These are phyloP conservation scores for Gossypium trilobum DNA, from an alignment of 441 rosid genomes.

Conservation along the genomic window DNA sequence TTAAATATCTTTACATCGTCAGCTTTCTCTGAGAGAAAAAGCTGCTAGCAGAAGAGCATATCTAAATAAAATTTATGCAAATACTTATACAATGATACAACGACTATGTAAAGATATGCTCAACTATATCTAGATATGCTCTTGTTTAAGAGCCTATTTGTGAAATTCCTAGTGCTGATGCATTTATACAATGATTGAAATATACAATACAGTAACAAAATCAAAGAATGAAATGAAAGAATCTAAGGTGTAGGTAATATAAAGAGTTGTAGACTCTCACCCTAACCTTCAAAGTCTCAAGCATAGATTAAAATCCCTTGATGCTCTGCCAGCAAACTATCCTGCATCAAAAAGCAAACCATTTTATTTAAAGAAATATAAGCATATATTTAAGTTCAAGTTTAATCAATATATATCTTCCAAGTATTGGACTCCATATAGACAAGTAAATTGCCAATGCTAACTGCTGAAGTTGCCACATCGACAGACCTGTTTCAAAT, in stretches of 20 bases:
- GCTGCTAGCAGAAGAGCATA: not conserved
- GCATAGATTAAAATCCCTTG: not conserved
- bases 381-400: not conserved
- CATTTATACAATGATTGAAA: constrained; percentile 11
- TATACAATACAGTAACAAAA: constrained; percentile 10
- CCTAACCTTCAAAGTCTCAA: not conserved
- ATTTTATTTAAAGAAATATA: not conserved
- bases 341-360: constrained; percentile 22
- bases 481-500: too few species aligned
- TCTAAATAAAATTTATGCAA: not conserved
- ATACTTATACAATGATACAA: too few species aligned
- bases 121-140: not conserved
- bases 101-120: too few species aligned
- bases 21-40: not conserved
- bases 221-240: constrained; percentile 16
- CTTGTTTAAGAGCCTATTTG: not conserved
- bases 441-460: not conserved
- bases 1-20: not conserved
- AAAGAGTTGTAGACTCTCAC: not conserved
- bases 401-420: not conserved
- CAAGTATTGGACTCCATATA: not conserved
- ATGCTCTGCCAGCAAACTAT: constrained; percentile 10
- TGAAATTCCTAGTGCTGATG: not conserved
- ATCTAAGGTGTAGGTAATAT: not conserved
- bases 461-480: not conserved